Evolutionary conservation across 2,329 filamentous ascomycete species (phyloP), one percentile per base, ranked within the genome.

Genomic region (Cladosporium sp.): DNA sequence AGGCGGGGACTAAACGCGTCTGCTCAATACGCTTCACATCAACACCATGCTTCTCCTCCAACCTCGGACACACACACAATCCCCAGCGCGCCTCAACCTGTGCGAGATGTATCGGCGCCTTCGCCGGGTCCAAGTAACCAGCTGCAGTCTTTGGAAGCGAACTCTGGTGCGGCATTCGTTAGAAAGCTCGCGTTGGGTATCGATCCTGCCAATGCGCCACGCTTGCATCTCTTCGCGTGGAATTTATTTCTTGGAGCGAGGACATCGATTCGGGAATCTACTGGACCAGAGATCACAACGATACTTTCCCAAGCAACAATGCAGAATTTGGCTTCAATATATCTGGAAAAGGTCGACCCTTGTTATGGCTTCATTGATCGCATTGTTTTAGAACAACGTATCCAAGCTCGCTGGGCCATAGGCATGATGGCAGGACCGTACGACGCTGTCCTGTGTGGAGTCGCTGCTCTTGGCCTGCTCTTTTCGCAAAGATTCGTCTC

Each of bases 81-180:
- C 12, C 12, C 41, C 8, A 12, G 30, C 19, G 36, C 30, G 19
- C 47, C 22, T 19, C 50, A 41, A 39, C 42, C 43, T 12, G 25
- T 38, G 32, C 22, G 38, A 25, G 40, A 50, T 45, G 30, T 25
- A 38, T 32, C 29, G 22, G 18, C 22, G 25, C 16, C 39, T 25
- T 40, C 48, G 18, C 25, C 53, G 52, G 29, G 43, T n/a, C 36
- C 22, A 25, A 48, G 50, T 30, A 54, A 30, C 16, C 49, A 53
- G 16, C 40, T 67, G 13, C 65, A 65, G 3, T 73, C 74, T 0
- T 57, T 78, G 0, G 75, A 79, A 52, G 76, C 73, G 25, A 79
- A 79, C 51, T 79, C 76, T 0, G 76, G 75, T 0, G 73, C 76
- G 0, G 75, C 76, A 0, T 79, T 79, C 56, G 68, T 78, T 4